Evolutionary conservation across 805 yeast species (phyloP).

Genomic region (Yamadazyma tumulicola): DNA sequence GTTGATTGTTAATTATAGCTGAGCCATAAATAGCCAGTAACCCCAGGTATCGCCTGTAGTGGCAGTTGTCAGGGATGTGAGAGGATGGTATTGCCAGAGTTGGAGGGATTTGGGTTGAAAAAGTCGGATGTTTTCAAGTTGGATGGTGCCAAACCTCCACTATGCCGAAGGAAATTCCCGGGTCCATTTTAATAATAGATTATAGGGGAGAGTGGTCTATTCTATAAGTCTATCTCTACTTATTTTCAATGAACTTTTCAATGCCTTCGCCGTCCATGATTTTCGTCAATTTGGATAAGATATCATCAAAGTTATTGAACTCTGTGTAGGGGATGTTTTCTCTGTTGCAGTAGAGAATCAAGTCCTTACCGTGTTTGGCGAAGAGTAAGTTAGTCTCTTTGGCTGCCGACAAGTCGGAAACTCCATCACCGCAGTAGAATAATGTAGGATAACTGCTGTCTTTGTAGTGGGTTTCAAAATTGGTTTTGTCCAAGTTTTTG

Average conservation of each 20-base stretch:
- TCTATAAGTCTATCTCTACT: slow-evolving; percentile 6
- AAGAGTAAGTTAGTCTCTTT: slow-evolving; percentile 89
- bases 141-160: too few species aligned
- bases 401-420: slow-evolving; percentile 91
- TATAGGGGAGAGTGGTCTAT: not conserved
- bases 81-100: too few species aligned
- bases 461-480: not conserved
- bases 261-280: slow-evolving; percentile 41
- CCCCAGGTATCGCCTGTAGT: too few species aligned
- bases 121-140: too few species aligned
- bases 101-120: too few species aligned
- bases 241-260: slow-evolving; percentile 22
- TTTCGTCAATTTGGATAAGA: slow-evolving; percentile 55
- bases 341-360: slow-evolving; percentile 76
- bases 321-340: slow-evolving; percentile 83
- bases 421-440: slow-evolving; percentile 98
- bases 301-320: slow-evolving; percentile 74
- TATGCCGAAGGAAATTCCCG: too few species aligned
- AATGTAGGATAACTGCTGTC: slow-evolving; percentile 46
- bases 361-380: slow-evolving; percentile 90
- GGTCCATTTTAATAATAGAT: too few species aligned
- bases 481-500: slow-evolving; percentile 22
- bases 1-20: too few species aligned
- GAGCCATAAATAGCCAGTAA: too few species aligned
- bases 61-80: too few species aligned